Percentiles rank a stretch among this genome's conserved stretches.
Evolutionary conservation across 2,329 filamentous ascomycete genomes (phyloP).

Genomic region (Phoma sp.): DNA sequence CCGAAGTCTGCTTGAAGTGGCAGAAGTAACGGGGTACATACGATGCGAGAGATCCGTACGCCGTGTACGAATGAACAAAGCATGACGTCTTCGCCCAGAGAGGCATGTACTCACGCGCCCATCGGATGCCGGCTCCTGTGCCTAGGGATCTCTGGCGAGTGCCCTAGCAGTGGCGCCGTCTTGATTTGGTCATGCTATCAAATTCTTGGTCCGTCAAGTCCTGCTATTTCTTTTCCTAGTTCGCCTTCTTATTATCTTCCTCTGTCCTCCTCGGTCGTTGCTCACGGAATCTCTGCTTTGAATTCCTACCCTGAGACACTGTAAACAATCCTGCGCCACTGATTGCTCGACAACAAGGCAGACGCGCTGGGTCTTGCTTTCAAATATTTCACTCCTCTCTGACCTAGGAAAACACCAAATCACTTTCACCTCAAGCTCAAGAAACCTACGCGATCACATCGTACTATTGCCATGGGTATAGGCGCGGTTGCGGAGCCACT

Average conservation of each 20-base stretch:
- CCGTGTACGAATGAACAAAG: not conserved
- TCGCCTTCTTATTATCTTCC: not conserved
- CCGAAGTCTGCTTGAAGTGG: not conserved
- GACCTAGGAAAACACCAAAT: too few relatives aligned
- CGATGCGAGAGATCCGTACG: not conserved
- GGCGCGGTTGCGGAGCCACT: conserved; percentile 68
- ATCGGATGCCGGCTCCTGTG: conserved; percentile 13
- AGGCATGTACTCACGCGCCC: conserved; percentile 11
- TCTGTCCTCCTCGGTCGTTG: not conserved
- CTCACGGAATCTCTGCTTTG: not conserved
- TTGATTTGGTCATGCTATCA: conserved; percentile 2
- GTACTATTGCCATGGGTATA: conserved; percentile 55
- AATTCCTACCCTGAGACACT: not conserved
- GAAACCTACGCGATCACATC: not conserved
- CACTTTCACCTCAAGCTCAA: not conserved
- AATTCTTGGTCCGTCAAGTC: conserved; percentile 11
- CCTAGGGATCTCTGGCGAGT: not conserved
- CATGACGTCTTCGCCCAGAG: not conserved
- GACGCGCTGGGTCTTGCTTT: not conserved
- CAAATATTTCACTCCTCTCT: too few relatives aligned
- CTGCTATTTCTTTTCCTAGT: not conserved
- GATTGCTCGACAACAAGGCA: conserved; percentile 1
- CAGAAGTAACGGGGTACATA: not conserved
- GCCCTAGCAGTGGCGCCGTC: not conserved
- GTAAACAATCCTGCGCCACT: conserved; percentile 1